Evolutionary conservation across 1,284 basidiomycete genomes (phyloP).

Genomic region (Pseudozyma tsukubaensis): DNA sequence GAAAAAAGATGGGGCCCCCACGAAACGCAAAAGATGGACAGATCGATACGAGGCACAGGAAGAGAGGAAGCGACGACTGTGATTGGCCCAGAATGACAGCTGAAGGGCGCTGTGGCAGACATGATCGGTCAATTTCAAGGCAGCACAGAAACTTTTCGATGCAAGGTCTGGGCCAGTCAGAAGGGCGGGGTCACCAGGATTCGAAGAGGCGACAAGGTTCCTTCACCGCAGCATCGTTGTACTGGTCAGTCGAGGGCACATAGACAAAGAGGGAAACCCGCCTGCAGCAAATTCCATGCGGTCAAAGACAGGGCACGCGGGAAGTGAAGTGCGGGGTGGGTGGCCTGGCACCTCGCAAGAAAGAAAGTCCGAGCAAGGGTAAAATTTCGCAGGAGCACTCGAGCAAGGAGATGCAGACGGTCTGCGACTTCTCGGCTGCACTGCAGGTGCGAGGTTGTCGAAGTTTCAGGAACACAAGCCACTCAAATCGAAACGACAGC

Average conservation of each 20-base stretch:
- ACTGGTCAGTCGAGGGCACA: too few species aligned
- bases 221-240: too few species aligned
- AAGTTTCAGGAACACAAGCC: too few species aligned
- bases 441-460: too few species aligned
- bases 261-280: too few species aligned
- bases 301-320: neutral
- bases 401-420: neutral
- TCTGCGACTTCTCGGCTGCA: neutral
- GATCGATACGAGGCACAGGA: conserved; percentile 2
- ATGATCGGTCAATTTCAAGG: neutral
- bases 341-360: neutral
- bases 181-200: neutral
- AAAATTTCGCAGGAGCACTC: neutral
- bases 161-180: neutral
- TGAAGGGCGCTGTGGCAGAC: neutral
- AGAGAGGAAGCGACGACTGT: neutral
- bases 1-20: conserved; percentile 26
- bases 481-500: too few species aligned
- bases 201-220: too few species aligned
- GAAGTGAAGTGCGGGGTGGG: neutral
- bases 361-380: neutral
- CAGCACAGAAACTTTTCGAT: neutral
- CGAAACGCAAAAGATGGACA: neutral
- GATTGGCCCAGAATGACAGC: neutral
- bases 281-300: too few species aligned